phyloP scores from a whole-genome alignment of 140 eudicot species.

The Ambrosia hybrid region DNA sequence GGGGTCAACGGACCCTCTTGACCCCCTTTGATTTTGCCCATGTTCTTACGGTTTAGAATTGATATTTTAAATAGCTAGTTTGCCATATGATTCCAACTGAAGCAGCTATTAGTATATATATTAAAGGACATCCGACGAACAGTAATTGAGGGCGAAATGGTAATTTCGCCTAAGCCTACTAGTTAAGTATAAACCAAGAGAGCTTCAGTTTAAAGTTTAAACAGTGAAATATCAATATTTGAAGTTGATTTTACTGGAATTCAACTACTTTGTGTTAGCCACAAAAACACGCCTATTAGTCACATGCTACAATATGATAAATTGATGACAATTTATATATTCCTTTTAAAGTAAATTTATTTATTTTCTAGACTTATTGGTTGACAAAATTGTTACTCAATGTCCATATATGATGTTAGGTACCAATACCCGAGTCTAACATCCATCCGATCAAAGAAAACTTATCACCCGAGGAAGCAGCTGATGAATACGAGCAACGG shows the following conservation, averaged over 20 bases:
- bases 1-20: too few species aligned
- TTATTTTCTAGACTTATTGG: background rate
- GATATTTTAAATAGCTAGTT: too few species aligned
- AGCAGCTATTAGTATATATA: too few species aligned
- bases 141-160: too few species aligned
- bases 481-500: constrained; percentile 37
- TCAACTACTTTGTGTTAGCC: background rate
- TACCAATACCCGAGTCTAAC: constrained; percentile 30
- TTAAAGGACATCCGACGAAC: too few species aligned
- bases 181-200: too few species aligned
- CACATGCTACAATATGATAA: background rate
- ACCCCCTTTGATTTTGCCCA: too few species aligned
- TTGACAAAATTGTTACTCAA: too few species aligned
- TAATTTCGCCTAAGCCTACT: too few species aligned
- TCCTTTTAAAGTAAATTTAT: background rate
- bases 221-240: background rate
- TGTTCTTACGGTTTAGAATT: too few species aligned
- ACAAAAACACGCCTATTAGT: background rate
- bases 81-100: too few species aligned
- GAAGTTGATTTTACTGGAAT: background rate
- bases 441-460: constrained; percentile 35
- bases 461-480: constrained; percentile 38
- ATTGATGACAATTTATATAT: background rate
- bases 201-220: too few species aligned
- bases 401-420: constrained; percentile 15